Evolutionary conservation across 768 basidiomycete species (phyloP), one percentile per base, ranked within the genome.

Genomic region (Lactarius vividus): DNA sequence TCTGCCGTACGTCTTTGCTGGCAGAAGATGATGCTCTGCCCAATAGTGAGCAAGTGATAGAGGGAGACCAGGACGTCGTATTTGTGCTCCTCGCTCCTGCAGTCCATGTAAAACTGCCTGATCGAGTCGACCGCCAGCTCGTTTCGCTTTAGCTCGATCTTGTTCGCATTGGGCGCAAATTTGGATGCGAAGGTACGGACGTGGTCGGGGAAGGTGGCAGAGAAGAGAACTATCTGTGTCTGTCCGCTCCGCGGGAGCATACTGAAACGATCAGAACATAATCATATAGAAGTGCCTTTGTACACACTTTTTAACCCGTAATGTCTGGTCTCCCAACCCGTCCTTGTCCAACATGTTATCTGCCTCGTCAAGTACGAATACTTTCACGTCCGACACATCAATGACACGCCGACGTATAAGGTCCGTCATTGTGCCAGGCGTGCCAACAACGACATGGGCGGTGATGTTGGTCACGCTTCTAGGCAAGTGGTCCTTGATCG

Each of bases 311-410:
- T 97, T 98, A 55, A 98, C 93, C 60, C 88, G 83, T 55, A 96
- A 78, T 0, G 92, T 96, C 77, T 98, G 96, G 69, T 98, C 96
- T 13, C 95, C 94, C 59, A 98, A 79, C 23, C 92, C 91, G 75
- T 95, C 93, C 73, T 94, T 88, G 74, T 96, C 95, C 71, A 99
- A 81, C 96, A 98, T 98, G 77, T 98, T 97, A 77, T 99, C 97
- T 44, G 97, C 97, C 78, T 99, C 97, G 73, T 99, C 97, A 9
- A 98, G 81, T 4, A 98, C 96, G 63, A 98, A 94, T 3, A 96
- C 92, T 73, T 92, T 93, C 75, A 99, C 84, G 35, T 88, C 81
- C 57, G 82, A 84, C 18, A 88, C 79, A 73, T 98, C 92, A 64
- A 98, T 83, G 53, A 94, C 88, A 69, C 79, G 88, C 72, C 84